These are phyloP conservation scores for Teratosphaeria pseudoeucalypti DNA, from an alignment of 2,329 filamentous ascomycete genomes.

Conservation along the genomic window DNA sequence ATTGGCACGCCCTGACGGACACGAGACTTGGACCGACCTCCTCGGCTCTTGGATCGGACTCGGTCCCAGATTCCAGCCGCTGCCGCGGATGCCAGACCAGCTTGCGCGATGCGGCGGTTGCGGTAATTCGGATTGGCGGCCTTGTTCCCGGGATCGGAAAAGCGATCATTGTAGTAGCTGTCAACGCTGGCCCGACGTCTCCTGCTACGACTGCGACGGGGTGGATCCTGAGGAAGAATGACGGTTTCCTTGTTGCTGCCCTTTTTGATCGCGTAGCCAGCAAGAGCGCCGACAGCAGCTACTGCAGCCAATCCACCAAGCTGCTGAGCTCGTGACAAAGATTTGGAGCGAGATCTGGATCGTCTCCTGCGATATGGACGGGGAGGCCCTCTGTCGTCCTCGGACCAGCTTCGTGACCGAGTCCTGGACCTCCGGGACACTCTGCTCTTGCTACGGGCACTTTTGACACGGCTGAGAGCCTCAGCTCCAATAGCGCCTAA, in stretches of 20 bases:
- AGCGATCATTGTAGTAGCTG: conserved; percentile 12
- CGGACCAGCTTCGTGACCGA: conserved; percentile 4
- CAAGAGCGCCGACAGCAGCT: conserved; percentile 50
- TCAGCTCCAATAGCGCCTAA: conserved; percentile 52
- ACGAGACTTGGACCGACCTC: conserved; percentile 35
- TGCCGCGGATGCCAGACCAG: conserved; percentile 51
- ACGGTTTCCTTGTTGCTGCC: conserved; percentile 39
- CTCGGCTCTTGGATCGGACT: conserved; percentile 48
- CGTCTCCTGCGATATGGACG: conserved; percentile 22
- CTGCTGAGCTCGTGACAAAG: conserved; percentile 38
- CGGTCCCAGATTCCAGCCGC: conserved; percentile 51
- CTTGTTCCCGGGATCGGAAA: conserved; percentile 16
- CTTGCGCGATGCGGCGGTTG: conserved; percentile 50
- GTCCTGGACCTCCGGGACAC: conserved; percentile 13
- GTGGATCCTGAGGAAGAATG: conserved; percentile 30
- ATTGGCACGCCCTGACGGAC: conserved; percentile 49
- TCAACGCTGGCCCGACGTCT: conserved; percentile 31
- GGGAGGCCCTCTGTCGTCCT: conserved; percentile 15
- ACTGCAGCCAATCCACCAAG: conserved; percentile 50
- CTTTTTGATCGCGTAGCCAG: conserved; percentile 41
- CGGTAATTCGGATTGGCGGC: conserved; percentile 38
- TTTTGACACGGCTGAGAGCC: conserved; percentile 40
- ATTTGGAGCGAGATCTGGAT: conserved; percentile 33
- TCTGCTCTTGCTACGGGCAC: conserved; percentile 23
- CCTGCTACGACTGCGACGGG: conserved; percentile 34